These are phyloP conservation scores for Bacidia rubella DNA, from an alignment of 495 filamentous ascomycete genomes.

Conservation along the genomic window DNA sequence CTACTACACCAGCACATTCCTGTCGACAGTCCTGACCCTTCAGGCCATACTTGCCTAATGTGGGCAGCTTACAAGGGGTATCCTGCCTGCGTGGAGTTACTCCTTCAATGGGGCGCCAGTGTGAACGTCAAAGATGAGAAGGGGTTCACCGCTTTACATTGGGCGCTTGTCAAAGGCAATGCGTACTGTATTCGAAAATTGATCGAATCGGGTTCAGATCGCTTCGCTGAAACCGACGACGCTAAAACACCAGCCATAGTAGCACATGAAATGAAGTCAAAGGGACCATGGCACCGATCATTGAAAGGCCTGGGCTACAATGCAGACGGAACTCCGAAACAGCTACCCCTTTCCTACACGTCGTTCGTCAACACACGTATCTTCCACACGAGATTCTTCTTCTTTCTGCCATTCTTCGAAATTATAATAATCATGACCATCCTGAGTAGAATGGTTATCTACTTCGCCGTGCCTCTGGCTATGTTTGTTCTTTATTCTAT, in stretches of 20 bases:
- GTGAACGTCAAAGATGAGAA: constrained; percentile 81
- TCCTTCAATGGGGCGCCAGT: constrained; percentile 89
- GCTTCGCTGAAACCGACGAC: constrained; percentile 72
- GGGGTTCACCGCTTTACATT: constrained; percentile 87
- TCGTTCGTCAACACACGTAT: constrained; percentile 56
- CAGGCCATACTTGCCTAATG: constrained; percentile 88
- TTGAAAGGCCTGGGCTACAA: constrained; percentile 76
- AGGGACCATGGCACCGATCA: constrained; percentile 67
- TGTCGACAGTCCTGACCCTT: constrained; percentile 75
- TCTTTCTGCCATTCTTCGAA: constrained; percentile 72
- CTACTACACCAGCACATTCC: constrained; percentile 85
- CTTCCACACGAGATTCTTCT: constrained; percentile 78
- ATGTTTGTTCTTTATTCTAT: constrained; percentile 51
- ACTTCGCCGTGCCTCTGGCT: constrained; percentile 57
- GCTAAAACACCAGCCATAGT: constrained; percentile 77
- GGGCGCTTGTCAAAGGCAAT: constrained; percentile 89
- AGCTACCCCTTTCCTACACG: constrained; percentile 36
- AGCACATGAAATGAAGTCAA: constrained; percentile 80
- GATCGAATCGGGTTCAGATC: constrained; percentile 85
- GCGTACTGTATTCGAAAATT: constrained; percentile 77
- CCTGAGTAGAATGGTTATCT: constrained; percentile 60
- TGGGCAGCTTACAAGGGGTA: constrained; percentile 98
- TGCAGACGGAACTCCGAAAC: constrained; percentile 55
- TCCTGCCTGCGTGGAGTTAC: constrained; percentile 79
- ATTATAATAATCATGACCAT: constrained; percentile 57